Evolutionary conservation across 2,329 filamentous ascomycete species (phyloP).

Genomic region (Arthrinium phaeospermum): DNA sequence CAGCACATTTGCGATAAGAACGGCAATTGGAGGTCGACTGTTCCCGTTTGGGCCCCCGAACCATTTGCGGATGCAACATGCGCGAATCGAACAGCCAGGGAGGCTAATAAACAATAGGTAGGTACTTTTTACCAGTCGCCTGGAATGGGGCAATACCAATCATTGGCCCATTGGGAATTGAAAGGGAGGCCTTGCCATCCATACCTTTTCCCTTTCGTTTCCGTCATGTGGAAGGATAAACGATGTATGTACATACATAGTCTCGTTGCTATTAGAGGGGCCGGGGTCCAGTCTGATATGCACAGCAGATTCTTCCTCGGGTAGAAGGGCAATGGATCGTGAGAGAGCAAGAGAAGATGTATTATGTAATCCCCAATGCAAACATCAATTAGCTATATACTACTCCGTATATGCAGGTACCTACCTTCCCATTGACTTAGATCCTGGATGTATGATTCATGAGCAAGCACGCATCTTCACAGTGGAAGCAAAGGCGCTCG

Average conservation of each 20-base stretch:
- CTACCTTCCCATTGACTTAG: not conserved
- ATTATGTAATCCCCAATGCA: not conserved
- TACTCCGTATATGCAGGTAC: not conserved
- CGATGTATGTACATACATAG: no score
- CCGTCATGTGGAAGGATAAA: no score
- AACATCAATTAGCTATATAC: not conserved
- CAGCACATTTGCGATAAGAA: constrained; percentile 10
- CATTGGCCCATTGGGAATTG: not conserved
- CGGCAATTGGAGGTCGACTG: constrained; percentile 7
- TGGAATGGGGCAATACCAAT: constrained; percentile 6
- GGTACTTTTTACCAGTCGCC: constrained; percentile 4
- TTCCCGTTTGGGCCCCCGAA: not conserved
- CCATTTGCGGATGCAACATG: constrained; percentile 8
- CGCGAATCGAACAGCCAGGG: not conserved
- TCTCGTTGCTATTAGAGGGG: not conserved
- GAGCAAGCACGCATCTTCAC: not conserved
- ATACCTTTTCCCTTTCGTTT: not conserved
- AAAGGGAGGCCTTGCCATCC: not conserved
- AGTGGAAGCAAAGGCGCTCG: not conserved
- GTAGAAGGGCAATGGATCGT: no score
- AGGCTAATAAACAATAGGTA: constrained; percentile 16
- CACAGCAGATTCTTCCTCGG: not conserved
- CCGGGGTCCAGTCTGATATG: not conserved
- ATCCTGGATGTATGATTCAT: not conserved
- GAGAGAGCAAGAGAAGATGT: no score